Evolutionary conservation across 176 grass and related monocot genomes (phyloP).

Genomic region (Saccharum spontaneum): DNA sequence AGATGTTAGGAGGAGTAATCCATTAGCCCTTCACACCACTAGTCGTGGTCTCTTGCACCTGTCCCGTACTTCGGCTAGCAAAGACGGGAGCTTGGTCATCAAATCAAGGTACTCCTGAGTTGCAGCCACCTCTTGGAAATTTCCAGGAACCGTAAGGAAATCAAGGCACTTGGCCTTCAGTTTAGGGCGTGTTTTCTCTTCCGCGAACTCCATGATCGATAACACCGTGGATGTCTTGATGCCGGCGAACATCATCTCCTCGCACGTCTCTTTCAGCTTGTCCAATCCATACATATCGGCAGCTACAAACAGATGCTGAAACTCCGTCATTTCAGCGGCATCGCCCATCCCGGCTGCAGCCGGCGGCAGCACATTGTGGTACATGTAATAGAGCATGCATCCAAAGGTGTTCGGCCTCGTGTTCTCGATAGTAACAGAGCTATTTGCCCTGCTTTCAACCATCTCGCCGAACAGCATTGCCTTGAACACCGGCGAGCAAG

Average conservation of each 20-base stretch:
- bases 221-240: background rate
- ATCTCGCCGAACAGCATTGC: background rate
- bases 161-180: conserved; percentile 31
- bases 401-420: background rate
- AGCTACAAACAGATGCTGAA: background rate
- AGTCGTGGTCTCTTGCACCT: background rate
- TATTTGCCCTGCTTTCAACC: background rate
- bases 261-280: background rate
- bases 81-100: background rate
- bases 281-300: background rate
- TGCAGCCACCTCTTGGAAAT: conserved; percentile 13
- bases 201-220: background rate
- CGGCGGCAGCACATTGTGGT: background rate
- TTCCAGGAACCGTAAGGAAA: background rate
- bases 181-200: background rate
- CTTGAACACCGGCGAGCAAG: background rate
- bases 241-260: background rate
- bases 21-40: background rate
- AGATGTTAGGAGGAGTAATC: background rate
- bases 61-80: background rate
- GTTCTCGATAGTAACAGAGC: background rate
- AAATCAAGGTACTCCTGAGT: background rate
- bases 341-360: background rate
- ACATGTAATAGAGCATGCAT: background rate
- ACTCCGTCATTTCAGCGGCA: background rate